Evolutionary conservation across 2,329 filamentous ascomycete genomes (phyloP).

Genomic region (Fusarium stilboides): DNA sequence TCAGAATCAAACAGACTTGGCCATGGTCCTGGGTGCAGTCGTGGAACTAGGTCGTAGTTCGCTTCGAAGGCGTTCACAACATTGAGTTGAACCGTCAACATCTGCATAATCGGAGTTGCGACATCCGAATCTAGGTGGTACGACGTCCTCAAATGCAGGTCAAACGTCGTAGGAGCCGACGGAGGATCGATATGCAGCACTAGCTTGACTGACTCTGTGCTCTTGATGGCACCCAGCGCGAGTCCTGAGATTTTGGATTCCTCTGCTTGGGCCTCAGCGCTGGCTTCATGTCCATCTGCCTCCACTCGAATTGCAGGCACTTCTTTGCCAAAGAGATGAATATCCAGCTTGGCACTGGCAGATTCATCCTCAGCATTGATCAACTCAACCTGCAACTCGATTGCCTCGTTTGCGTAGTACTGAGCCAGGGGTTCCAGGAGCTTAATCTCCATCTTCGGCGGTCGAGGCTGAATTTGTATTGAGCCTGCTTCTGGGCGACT

Average conservation of each 20-base stretch:
- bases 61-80: slow-evolving; percentile 91
- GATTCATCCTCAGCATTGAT: slow-evolving; percentile 88
- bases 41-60: slow-evolving; percentile 88
- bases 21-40: slow-evolving; percentile 84
- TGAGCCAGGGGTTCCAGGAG: slow-evolving; percentile 74
- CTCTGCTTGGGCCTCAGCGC: slow-evolving; percentile 55
- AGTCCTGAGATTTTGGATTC: slow-evolving; percentile 62
- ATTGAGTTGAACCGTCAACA: slow-evolving; percentile 76
- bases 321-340: slow-evolving; percentile 74
- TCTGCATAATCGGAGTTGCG: slow-evolving; percentile 85
- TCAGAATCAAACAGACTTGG: slow-evolving; percentile 85
- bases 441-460: slow-evolving; percentile 88
- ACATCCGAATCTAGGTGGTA: slow-evolving; percentile 87
- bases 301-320: slow-evolving; percentile 64
- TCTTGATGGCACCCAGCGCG: slow-evolving; percentile 64
- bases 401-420: slow-evolving; percentile 88
- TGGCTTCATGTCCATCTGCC: slow-evolving; percentile 54
- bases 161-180: slow-evolving; percentile 69
- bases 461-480: slow-evolving; percentile 86
- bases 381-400: slow-evolving; percentile 78
- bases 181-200: slow-evolving; percentile 67
- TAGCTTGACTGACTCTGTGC: slow-evolving; percentile 60
- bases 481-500: slow-evolving; percentile 66
- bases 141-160: slow-evolving; percentile 79
- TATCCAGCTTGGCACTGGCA: slow-evolving; percentile 79